Conservation (phyloP, 192 early-diverging fungal species). For the Gaertneriomyces semiglobifer region DNA sequence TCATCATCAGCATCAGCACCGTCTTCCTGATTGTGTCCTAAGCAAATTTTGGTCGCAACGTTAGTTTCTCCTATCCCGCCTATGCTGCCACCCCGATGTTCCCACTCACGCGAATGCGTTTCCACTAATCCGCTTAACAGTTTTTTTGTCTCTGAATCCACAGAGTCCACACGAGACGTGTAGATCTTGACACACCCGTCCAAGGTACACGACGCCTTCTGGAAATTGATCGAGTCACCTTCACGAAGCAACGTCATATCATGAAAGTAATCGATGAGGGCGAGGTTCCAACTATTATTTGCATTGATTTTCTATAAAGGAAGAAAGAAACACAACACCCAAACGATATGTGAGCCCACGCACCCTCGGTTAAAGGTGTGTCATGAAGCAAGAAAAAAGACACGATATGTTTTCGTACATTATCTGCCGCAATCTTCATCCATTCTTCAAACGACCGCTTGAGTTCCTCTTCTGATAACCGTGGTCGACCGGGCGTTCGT, state of each 20-base stretch:
- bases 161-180: conserved; percentile 93
- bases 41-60: background rate
- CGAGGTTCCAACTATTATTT: conserved; percentile 93
- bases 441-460: conserved; percentile 80
- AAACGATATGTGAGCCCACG: too few relatives aligned
- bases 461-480: conserved; percentile 18
- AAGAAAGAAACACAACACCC: background rate
- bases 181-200: conserved; percentile 98
- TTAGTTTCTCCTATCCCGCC: background rate
- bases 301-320: conserved; percentile 83
- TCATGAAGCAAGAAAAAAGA: too few relatives aligned
- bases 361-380: too few relatives aligned
- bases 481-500: conserved; percentile 3
- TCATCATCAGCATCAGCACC: background rate
- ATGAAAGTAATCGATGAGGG: conserved; percentile 96
- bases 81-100: conserved; percentile 5
- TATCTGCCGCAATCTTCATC: conserved; percentile 97
- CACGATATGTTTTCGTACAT: conserved; percentile 43
- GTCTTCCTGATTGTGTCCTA: conserved; percentile 8
- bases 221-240: conserved; percentile 98
- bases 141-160: conserved; percentile 86
- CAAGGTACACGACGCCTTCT: conserved; percentile 93
- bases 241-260: conserved; percentile 90
- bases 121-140: conserved; percentile 84
- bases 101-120: conserved; percentile 29